Percentiles rank a stretch among this genome's conserved stretches.
Evolutionary conservation across 2,329 filamentous ascomycete genomes (phyloP).

Genomic region (Pseudocercospora fuligena): DNA sequence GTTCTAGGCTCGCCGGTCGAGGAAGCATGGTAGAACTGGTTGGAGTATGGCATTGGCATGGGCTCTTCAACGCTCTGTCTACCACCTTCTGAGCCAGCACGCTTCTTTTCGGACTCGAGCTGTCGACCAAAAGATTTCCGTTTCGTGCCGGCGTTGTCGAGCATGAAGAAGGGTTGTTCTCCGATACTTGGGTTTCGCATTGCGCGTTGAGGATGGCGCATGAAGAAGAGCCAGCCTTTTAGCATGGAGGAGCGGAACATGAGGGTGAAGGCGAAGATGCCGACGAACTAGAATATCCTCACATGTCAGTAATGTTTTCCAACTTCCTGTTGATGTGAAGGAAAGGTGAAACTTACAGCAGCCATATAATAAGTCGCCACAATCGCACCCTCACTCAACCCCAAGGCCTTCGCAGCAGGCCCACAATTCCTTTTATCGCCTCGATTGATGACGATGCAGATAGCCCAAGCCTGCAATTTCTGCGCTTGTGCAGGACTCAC

Average conservation of each 20-base stretch:
- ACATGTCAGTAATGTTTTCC: neutral
- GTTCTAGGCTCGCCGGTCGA: no score
- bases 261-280: conserved; percentile 76
- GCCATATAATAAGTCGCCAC: conserved; percentile 74
- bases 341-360: conserved; percentile 42
- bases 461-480: conserved; percentile 64
- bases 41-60: no score
- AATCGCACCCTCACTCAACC: conserved; percentile 65
- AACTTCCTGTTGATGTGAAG: neutral
- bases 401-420: conserved; percentile 58
- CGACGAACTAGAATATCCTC: conserved; percentile 66
- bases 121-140: conserved; percentile 26
- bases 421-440: conserved; percentile 70
- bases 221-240: conserved; percentile 74
- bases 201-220: conserved; percentile 25
- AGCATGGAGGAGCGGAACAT: conserved; percentile 79
- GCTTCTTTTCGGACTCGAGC: conserved; percentile 21
- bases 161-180: conserved; percentile 24
- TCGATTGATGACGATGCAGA: conserved; percentile 61
- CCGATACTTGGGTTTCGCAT: conserved; percentile 17
- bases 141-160: conserved; percentile 15
- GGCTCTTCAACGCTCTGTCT: neutral
- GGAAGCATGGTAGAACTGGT: no score
- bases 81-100: neutral
- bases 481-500: conserved; percentile 58